Evolutionary conservation across 2,329 filamentous ascomycete genomes (phyloP).

Genomic region (Stenocarpella maydis): DNA sequence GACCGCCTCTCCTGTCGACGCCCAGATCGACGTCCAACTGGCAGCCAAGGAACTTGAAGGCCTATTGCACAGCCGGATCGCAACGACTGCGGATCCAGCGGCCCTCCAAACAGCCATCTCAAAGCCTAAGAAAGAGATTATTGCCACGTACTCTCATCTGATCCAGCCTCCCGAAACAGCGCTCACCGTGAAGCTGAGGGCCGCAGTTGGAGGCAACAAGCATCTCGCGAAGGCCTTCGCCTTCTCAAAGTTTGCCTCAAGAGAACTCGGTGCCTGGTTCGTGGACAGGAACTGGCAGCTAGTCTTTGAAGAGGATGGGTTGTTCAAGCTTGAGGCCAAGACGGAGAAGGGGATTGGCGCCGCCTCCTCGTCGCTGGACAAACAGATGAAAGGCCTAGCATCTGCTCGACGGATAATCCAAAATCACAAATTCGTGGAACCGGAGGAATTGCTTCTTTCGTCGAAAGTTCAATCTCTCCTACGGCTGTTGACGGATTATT

Average conservation of each 20-base stretch:
- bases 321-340: constrained; percentile 66
- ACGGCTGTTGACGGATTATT: constrained; percentile 68
- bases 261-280: constrained; percentile 82
- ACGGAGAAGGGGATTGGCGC: constrained; percentile 46
- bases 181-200: constrained; percentile 67
- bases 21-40: constrained; percentile 74
- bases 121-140: constrained; percentile 65
- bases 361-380: constrained; percentile 52
- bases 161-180: constrained; percentile 65
- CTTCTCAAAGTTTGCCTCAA: constrained; percentile 66
- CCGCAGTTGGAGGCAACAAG: constrained; percentile 49
- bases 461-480: constrained; percentile 75
- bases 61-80: constrained; percentile 82
- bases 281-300: constrained; percentile 83
- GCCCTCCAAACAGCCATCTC: constrained; percentile 66
- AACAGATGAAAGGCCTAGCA: constrained; percentile 63
- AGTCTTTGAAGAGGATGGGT: constrained; percentile 69
- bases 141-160: constrained; percentile 61
- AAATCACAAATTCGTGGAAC: constrained; percentile 54
- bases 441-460: constrained; percentile 61
- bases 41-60: constrained; percentile 79
- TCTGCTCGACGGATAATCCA: constrained; percentile 65
- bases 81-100: constrained; percentile 68
- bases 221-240: constrained; percentile 65
- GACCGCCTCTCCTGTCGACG: constrained; percentile 95